Evolutionary conservation across 306 rosid genomes (phyloP).

Genomic region (Castanea mollissima): DNA sequence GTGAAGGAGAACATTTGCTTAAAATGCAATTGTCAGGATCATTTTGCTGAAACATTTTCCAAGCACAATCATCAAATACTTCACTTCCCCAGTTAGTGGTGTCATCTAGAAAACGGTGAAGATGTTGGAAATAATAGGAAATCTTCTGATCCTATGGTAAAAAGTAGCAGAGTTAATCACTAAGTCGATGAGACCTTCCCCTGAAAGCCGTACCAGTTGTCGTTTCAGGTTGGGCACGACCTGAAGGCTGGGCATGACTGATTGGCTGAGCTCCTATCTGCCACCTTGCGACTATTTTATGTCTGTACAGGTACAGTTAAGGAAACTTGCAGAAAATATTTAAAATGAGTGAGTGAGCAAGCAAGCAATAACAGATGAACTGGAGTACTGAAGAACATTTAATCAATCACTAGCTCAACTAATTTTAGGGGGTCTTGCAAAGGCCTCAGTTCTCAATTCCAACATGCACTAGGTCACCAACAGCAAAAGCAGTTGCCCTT

Average conservation of each 20-base stretch:
- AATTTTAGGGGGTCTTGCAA: no score
- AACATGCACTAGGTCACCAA: background rate
- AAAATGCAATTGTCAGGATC: conserved; percentile 7
- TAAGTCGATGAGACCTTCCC: conserved; percentile 78
- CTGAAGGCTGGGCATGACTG: conserved; percentile 33
- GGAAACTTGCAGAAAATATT: conserved; percentile 5
- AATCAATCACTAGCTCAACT: background rate
- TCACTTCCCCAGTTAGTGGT: conserved; percentile 25
- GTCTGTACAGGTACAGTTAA: conserved; percentile 59
- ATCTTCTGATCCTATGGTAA: background rate
- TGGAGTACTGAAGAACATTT: background rate
- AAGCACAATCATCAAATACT: conserved; percentile 3
- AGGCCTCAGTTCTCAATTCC: background rate
- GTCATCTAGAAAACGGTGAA: conserved; percentile 15
- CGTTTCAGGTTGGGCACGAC: conserved; percentile 45
- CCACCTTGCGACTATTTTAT: conserved; percentile 70
- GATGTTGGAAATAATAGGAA: conserved; percentile 6
- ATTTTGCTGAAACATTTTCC: background rate
- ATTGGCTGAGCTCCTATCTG: conserved; percentile 57
- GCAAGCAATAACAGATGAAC: background rate
- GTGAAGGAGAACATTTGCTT: background rate
- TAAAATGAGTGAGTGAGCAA: background rate
- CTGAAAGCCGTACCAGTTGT: conserved; percentile 67
- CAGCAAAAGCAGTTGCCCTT: background rate
- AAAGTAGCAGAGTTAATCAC: conserved; percentile 28